Conservation (phyloP, 2,329 filamentous ascomycete species). For the Neoarthrinium moseri region DNA sequence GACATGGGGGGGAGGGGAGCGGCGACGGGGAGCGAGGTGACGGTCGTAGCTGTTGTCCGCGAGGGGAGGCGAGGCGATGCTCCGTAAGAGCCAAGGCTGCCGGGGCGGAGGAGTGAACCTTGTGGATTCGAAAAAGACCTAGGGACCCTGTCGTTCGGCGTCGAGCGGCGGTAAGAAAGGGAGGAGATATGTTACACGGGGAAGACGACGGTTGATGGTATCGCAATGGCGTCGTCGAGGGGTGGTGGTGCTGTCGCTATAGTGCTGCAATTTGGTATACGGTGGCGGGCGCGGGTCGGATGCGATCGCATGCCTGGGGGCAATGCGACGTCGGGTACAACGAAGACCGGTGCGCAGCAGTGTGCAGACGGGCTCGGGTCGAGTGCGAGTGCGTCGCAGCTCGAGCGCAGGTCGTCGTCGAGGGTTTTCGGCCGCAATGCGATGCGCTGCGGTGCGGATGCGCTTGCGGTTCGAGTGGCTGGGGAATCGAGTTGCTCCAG, state of each 20-base stretch:
- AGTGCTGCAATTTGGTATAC: conserved; percentile 10
- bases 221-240: conserved; percentile 16
- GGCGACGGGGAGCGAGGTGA: background rate
- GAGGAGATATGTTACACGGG: conserved; percentile 17
- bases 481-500: background rate
- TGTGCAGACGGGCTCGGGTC: conserved; percentile 1
- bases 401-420: conserved; percentile 5
- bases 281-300: conserved; percentile 11
- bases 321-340: conserved; percentile 6
- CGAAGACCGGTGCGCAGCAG: background rate
- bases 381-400: conserved; percentile 13
- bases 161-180: conserved; percentile 5
- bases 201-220: conserved; percentile 18
- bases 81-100: conserved; percentile 1
- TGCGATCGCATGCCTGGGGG: conserved; percentile 11
- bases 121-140: no score
- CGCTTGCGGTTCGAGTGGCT: conserved; percentile 6
- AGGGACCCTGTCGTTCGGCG: no score
- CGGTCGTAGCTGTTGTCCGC: background rate
- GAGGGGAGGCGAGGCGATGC: no score
- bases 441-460: conserved; percentile 1
- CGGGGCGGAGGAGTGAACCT: background rate
- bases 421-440: background rate
- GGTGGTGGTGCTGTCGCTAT: conserved; percentile 10
- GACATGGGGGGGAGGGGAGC: background rate